Evolutionary conservation across 2,329 filamentous ascomycete species (phyloP).

Genomic region (Neofusicoccum sp.): DNA sequence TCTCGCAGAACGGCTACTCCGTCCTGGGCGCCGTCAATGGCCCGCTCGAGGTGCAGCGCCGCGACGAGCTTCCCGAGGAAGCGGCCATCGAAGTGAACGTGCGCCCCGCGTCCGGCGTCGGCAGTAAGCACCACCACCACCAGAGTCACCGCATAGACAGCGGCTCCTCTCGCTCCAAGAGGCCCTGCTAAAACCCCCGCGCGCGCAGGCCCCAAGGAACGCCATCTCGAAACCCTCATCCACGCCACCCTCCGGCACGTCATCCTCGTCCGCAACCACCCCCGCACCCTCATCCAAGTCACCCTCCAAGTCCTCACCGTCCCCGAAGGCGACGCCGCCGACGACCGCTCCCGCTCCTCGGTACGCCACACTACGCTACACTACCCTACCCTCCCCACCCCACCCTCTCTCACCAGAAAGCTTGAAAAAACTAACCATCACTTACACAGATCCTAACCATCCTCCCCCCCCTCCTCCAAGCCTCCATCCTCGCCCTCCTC

Average conservation of each 20-base stretch:
- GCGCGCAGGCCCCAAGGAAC: constrained; percentile 50
- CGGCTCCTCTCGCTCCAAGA: background rate
- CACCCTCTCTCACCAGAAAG: too few species aligned
- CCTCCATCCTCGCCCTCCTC: constrained; percentile 76
- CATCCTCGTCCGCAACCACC: constrained; percentile 72
- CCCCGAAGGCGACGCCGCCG: constrained; percentile 64
- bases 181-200: too few species aligned
- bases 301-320: constrained; percentile 72
- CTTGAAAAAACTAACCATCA: background rate
- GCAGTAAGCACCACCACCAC: constrained; percentile 65
- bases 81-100: constrained; percentile 87
- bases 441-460: constrained; percentile 68
- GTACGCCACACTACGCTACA: too few species aligned
- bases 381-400: constrained; percentile 20
- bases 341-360: constrained; percentile 56
- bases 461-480: constrained; percentile 79
- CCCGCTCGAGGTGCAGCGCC: constrained; percentile 82
- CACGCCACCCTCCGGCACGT: constrained; percentile 71
- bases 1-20: constrained; percentile 72
- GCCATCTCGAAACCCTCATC: constrained; percentile 77
- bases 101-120: constrained; percentile 79
- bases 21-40: constrained; percentile 87
- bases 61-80: constrained; percentile 90
- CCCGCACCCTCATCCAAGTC: constrained; percentile 74
- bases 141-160: too few species aligned